Conservation (phyloP, 768 basidiomycete genomes). For the Kwoniella dendrophila region DNA sequence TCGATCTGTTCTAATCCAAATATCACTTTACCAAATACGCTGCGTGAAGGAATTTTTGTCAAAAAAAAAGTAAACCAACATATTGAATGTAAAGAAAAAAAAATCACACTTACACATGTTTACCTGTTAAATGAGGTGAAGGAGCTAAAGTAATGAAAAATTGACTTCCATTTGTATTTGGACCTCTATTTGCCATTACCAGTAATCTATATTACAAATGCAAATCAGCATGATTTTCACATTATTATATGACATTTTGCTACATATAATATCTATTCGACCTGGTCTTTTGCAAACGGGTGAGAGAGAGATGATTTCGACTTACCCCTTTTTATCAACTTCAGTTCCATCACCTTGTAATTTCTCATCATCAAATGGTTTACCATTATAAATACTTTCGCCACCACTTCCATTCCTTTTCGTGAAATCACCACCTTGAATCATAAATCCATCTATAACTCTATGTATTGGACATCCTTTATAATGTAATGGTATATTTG, state of each 20-base stretch:
- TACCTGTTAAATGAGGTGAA: conserved; percentile 60
- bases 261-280: too few relatives aligned
- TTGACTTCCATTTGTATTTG: conserved; percentile 81
- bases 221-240: conserved; percentile 6
- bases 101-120: conserved; percentile 49
- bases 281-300: too few relatives aligned
- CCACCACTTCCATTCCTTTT: conserved; percentile 57
- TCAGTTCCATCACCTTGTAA: conserved; percentile 58
- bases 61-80: neutral
- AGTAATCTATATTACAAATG: conserved; percentile 62
- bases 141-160: conserved; percentile 81
- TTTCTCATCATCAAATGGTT: conserved; percentile 77
- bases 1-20: conserved; percentile 61
- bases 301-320: conserved; percentile 11
- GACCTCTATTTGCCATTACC: conserved; percentile 79
- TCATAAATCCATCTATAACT: conserved; percentile 69
- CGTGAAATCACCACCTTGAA: conserved; percentile 83
- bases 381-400: conserved; percentile 57
- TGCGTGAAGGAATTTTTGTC: conserved; percentile 11
- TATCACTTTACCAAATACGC: conserved; percentile 53
- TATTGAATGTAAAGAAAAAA: neutral
- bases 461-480: conserved; percentile 77
- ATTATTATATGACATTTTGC: neutral
- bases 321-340: conserved; percentile 64
- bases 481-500: conserved; percentile 76